Evolutionary conservation across 179 eudicot species (phyloP), one percentile per base, ranked within the genome.

Genomic region (Silene coronaria): DNA sequence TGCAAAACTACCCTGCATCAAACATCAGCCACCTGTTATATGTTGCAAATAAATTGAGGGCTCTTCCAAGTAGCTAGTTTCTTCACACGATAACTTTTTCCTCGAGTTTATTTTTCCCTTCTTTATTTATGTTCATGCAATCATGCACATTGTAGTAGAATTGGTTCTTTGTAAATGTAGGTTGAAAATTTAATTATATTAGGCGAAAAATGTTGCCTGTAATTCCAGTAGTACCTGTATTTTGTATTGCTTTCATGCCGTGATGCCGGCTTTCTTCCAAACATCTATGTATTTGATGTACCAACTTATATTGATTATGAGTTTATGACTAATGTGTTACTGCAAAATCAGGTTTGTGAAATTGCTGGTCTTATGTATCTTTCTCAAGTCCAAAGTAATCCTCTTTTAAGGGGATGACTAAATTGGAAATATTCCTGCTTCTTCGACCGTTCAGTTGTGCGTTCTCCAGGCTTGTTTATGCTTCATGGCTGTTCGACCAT

Each of bases 21-120:
- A 96, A 93, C 75, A 86, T 96, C 69, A 90, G 97, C 62, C 99
- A 93, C 74, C 81, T 96, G 57, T 88, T 95, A 72, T 96, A 96
- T 75, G 99, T 96, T 67, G 96, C 96, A 45, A 88, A 88, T 85
- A 93, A 96, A 86, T 71, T 96, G 75, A 87, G 97, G 75, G 84
- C 75, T 70, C 82, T 76, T 67, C 84, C 88, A 5, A 66, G 80
- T 73, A 74, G 75, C 60, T 82, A 82, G 81, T 77, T 70, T 71
- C 36, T 80, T 24, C 53, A 48, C 34, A 60, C 46, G 61, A 14
- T 62, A 6, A 5, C 24, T 51, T 72, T 26, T 38, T 24, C 66
- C 38, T 21, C 10, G 27, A n/a, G 46, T 27, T 64, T 45, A 27
- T 75, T 27, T 78, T 72, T 76, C 32, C 30, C 48, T 19, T 67